Percentiles rank a stretch among this genome's conserved stretches.
Evolutionary conservation across 148 eudicot species (phyloP).

Genomic region (Oxyria digyna): DNA sequence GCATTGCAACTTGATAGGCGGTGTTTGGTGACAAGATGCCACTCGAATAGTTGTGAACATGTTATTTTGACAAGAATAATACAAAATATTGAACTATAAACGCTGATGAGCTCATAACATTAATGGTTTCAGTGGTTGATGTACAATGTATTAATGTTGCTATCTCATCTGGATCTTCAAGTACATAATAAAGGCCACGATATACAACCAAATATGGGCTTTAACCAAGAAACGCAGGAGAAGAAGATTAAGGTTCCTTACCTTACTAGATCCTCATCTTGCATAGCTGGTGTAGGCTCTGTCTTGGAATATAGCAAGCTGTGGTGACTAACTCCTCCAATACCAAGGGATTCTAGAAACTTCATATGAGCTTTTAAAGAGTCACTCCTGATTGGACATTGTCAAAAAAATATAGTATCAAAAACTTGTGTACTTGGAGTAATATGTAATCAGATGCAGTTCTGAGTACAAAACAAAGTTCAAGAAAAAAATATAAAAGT

Average conservation of each 20-base stretch:
- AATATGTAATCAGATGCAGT: neutral
- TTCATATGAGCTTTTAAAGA: slow-evolving; percentile 48
- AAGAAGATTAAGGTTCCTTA: slow-evolving; percentile 13
- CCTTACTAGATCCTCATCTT: slow-evolving; percentile 52
- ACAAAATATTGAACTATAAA: neutral
- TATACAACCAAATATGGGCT: neutral
- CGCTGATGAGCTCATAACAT: neutral
- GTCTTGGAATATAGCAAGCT: slow-evolving; percentile 91
- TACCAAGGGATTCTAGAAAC: slow-evolving; percentile 71
- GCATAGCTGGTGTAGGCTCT: slow-evolving; percentile 42
- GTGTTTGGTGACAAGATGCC: neutral
- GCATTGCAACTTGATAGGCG: neutral
- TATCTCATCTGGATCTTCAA: neutral
- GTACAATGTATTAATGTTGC: neutral
- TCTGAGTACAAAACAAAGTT: neutral
- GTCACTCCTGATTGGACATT: slow-evolving; percentile 37
- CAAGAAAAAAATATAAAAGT: neutral
- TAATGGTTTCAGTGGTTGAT: neutral
- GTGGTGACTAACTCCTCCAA: slow-evolving; percentile 93
- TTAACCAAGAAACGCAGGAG: neutral
- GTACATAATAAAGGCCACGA: neutral
- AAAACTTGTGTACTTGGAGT: neutral
- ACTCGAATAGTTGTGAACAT: neutral
- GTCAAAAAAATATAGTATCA: neutral
- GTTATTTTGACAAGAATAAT: neutral